phyloP scores from a whole-genome alignment of 2,329 filamentous ascomycete species.

The Biscogniauxia mediterranea region DNA sequence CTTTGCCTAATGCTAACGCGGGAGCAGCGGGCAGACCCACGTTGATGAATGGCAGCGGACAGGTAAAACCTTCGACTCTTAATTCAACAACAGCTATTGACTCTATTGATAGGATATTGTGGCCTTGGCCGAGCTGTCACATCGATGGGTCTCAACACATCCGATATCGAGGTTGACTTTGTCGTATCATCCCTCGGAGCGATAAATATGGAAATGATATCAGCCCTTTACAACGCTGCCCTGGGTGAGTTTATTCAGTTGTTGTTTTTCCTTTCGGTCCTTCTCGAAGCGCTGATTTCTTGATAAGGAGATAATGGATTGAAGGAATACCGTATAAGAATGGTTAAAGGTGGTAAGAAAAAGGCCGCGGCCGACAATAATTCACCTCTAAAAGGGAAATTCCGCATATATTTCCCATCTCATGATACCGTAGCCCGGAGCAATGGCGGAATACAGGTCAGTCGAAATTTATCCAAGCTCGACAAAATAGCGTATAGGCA shows the following conservation, averaged over 20 bases:
- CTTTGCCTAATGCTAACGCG: constrained; percentile 20
- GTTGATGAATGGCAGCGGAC: constrained; percentile 44
- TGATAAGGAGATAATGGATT: constrained; percentile 41
- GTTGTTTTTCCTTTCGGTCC: constrained; percentile 3
- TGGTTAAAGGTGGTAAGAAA: constrained; percentile 32
- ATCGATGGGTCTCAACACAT: constrained; percentile 58
- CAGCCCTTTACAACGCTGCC: constrained; percentile 52
- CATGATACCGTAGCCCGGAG: constrained; percentile 64
- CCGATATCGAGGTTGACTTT: constrained; percentile 67
- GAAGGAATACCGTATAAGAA: constrained; percentile 44
- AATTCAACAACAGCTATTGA: constrained; percentile 9
- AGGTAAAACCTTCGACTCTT: constrained; percentile 30
- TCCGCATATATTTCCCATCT: constrained; percentile 82
- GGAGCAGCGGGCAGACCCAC: constrained; percentile 55
- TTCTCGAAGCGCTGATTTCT: constrained; percentile 5
- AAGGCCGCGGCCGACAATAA: constrained; percentile 25
- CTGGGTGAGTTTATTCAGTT: constrained; percentile 42
- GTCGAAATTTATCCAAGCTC: constrained; percentile 26
- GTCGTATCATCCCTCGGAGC: constrained; percentile 80
- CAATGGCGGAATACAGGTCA: constrained; percentile 58
- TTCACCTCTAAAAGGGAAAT: constrained; percentile 42
- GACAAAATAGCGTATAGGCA: background rate
- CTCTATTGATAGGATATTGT: constrained; percentile 59
- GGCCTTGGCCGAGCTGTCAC: constrained; percentile 69
- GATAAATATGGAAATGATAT: constrained; percentile 66